Conservation (phyloP, 2,329 filamentous ascomycete genomes). For the Ophiosphaerella narmari region DNA sequence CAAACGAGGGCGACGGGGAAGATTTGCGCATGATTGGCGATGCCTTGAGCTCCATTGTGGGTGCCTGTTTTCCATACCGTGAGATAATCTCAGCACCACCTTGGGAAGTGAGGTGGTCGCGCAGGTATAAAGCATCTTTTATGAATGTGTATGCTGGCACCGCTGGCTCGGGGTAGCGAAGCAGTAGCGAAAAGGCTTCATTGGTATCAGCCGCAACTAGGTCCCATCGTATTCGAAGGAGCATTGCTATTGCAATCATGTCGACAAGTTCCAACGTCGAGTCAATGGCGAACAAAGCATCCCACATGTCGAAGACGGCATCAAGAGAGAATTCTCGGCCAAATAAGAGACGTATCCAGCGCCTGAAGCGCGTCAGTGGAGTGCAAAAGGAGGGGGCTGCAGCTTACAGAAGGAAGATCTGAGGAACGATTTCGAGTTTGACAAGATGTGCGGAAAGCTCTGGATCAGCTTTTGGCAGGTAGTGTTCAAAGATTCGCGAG, state of each 20-base stretch:
- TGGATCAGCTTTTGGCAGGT: constrained; percentile 78
- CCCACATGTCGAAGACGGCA: constrained; percentile 84
- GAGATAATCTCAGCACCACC: constrained; percentile 69
- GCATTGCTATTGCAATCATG: constrained; percentile 90
- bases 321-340: constrained; percentile 92
- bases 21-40: constrained; percentile 34
- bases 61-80: constrained; percentile 66
- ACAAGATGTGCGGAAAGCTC: constrained; percentile 80
- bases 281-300: constrained; percentile 86
- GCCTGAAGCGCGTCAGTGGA: constrained; percentile 55
- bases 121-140: constrained; percentile 79
- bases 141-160: constrained; percentile 79
- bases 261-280: constrained; percentile 80
- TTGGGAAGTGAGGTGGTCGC: constrained; percentile 64
- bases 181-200: constrained; percentile 75
- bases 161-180: constrained; percentile 76
- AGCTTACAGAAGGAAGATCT: constrained; percentile 89
- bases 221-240: constrained; percentile 88
- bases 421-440: constrained; percentile 86
- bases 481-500: constrained; percentile 81
- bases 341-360: constrained; percentile 92
- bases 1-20: constrained; percentile 31
- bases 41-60: constrained; percentile 31
- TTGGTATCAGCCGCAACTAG: constrained; percentile 88
- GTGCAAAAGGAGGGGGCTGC: not conserved